Conservation (phyloP, 495 filamentous ascomycete genomes). For the Aspergillus funiculosus region DNA sequence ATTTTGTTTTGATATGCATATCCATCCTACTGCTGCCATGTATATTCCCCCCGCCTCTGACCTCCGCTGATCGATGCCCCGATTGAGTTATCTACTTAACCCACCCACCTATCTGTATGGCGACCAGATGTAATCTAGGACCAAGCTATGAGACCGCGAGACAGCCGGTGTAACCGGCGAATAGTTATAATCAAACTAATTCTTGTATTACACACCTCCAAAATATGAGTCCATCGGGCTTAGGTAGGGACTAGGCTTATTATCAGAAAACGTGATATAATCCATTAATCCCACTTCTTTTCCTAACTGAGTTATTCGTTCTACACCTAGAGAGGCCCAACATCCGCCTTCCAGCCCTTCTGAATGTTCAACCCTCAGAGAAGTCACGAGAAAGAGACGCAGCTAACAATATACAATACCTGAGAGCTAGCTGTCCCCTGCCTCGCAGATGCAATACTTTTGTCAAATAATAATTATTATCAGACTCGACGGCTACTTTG, state of each 20-base stretch:
- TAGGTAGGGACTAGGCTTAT: background rate
- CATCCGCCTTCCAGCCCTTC: too few relatives aligned
- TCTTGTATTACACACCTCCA: background rate
- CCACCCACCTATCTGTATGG: constrained; percentile 9
- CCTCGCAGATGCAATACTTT: background rate
- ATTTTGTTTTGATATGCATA: constrained; percentile 19
- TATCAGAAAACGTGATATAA: too few relatives aligned
- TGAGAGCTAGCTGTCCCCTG: background rate
- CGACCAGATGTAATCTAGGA: constrained; percentile 15
- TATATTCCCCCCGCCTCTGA: constrained; percentile 13
- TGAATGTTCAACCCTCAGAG: too few relatives aligned
- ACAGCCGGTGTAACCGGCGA: constrained; percentile 3
- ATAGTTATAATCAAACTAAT: constrained; percentile 12
- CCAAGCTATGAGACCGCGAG: constrained; percentile 13
- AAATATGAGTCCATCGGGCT: background rate
- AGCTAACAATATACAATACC: constrained; percentile 4
- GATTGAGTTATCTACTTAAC: background rate
- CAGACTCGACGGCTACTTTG: background rate
- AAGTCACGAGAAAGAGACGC: background rate
- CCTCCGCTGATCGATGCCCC: background rate
- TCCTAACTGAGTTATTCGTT: too few relatives aligned
- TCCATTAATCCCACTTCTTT: too few relatives aligned
- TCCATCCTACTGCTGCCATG: constrained; percentile 18
- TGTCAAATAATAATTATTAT: background rate
- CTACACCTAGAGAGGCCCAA: too few relatives aligned